Base-by-base conservation (phyloP, 495 filamentous ascomycete species). In the Thermothielavioides terrestris region DNA sequence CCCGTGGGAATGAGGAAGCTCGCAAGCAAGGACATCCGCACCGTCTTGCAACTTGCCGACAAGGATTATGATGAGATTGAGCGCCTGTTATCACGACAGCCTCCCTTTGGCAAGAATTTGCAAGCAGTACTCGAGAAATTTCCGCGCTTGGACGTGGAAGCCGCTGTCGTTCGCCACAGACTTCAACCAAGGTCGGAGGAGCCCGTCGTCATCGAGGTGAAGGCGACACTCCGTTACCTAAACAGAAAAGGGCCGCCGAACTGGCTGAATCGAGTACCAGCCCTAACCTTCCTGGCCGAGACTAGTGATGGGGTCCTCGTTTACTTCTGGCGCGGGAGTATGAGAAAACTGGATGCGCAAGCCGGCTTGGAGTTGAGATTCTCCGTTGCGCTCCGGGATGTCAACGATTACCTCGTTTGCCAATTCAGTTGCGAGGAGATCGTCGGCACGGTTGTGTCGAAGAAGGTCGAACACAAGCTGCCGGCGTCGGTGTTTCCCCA, bases 401-500 rank as follows among this genome's bases (percentile, higher is more conserved):
- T 69, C 9, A 74, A 73, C 8, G 81, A 91, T 38, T 68, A 62
- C 14, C 72, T 96, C 36, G 68, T 68, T 20, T 92, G 86, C 51
- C 80, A 88, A 64, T 75, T 88, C 11, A 86, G 85, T 67, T 96
- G 92, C 55, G 91, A 96, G 64, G 85, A 88, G 32, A 86, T 96
- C 53, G 88, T 91, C 53, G 94, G 91, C 2, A 96, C 94, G 0
- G 64, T 78, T 48, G 73, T 80, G 36, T 70, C 71, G 25, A 79
- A 77, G 34, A 67, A 76, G 9, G 55, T 95, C 9, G 79, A 79
- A 32, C 84, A 80, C 20, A 67, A 79, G 30, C 61, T 94, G 45
- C 76, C 81, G 2, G 52, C 66, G 0, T 73, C 72, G 0, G 58
- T 72, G 1, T 90, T 90, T 59, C 68, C 70, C 25, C 25, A 54